Evolutionary conservation across 1,284 basidiomycete genomes (phyloP), one percentile per base, ranked within the genome.

Genomic region (Earliella scabrosa): DNA sequence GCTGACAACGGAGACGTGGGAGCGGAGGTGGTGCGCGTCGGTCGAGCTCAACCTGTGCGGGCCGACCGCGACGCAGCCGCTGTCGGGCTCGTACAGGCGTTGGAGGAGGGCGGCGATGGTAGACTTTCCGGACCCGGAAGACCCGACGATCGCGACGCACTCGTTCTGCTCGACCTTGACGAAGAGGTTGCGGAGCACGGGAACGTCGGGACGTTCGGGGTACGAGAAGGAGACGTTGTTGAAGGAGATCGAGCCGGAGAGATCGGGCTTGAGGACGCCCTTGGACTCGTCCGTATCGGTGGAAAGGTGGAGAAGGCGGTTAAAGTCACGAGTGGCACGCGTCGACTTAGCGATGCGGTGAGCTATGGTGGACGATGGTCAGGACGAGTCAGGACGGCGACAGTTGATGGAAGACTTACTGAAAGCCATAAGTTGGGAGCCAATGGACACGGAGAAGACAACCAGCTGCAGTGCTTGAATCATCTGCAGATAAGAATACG

Each of bases 391-490:
- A 23, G 68, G 43, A 8, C 32, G 20, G 9, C 47, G 27, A 52
- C 20, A 45, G 31, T 47, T 35, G 44, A 29, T 21, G 56, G 56
- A 31, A 56, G 44, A 85, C 92, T 69, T 69, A 94, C 92, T 89
- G 75, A 95, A 96, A 26, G 86, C 82, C 82, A 98, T 88, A 63
- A 95, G 82, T 70, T 95, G 92, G 23, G 89, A 87, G 1, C 93
- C 93, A 62, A 97, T 97, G 2, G 93, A 93, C 58, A 98, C 88
- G 7, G 92, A 89, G 76, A 98, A 98, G 35, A 98, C 87, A 54
- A 98, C 90, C 55, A 98, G 81, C 59, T 96, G 91, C 69, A 97
- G 86, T 23, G 93, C 90, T 73, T 95, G 83, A 43, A 97, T 83
- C 90, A 98, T 93, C 61, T 88, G 83, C 59, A 88, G 79, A 71